Percentiles rank a stretch among this genome's conserved stretches.
Evolutionary conservation across 805 yeast genomes (phyloP).

Genomic region (Kazachstania africana): DNA sequence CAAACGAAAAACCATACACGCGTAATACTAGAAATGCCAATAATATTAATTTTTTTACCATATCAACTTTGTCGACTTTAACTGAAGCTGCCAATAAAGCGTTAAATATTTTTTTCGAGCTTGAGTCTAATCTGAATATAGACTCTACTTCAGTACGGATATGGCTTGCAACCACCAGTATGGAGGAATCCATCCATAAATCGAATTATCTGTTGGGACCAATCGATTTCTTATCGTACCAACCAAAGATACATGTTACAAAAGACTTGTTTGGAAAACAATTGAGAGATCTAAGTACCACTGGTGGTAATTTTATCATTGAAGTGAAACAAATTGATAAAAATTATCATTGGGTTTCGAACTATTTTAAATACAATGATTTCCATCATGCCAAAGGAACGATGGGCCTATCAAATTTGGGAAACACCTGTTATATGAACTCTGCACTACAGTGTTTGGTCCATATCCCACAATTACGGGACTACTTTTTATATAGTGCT

Average conservation of each 20-base stretch:
- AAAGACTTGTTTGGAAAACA: constrained; percentile 7
- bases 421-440: constrained; percentile 92
- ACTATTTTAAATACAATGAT: constrained; percentile 22
- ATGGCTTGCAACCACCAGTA: constrained; percentile 16
- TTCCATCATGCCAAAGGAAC: constrained; percentile 34
- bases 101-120: constrained; percentile 11
- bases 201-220: constrained; percentile 19
- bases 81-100: constrained; percentile 17
- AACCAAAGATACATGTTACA: constrained; percentile 14
- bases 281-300: constrained; percentile 15
- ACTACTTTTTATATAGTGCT: constrained; percentile 56
- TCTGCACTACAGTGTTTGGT: constrained; percentile 83
- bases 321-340: constrained; percentile 21
- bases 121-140: constrained; percentile 12
- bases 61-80: constrained; percentile 26
- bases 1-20: constrained; percentile 3
- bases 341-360: constrained; percentile 29
- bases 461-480: constrained; percentile 73
- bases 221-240: constrained; percentile 17
- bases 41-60: constrained; percentile 20
- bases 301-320: constrained; percentile 23
- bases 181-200: constrained; percentile 3
- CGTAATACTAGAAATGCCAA: constrained; percentile 5
- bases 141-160: constrained; percentile 10
- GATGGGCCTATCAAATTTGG: constrained; percentile 58